Percentiles rank a stretch among this genome's conserved stretches.
These are phyloP conservation scores for Teratosphaeria viscida DNA, from an alignment of 2,329 filamentous ascomycete genomes.

Conservation along the genomic window DNA sequence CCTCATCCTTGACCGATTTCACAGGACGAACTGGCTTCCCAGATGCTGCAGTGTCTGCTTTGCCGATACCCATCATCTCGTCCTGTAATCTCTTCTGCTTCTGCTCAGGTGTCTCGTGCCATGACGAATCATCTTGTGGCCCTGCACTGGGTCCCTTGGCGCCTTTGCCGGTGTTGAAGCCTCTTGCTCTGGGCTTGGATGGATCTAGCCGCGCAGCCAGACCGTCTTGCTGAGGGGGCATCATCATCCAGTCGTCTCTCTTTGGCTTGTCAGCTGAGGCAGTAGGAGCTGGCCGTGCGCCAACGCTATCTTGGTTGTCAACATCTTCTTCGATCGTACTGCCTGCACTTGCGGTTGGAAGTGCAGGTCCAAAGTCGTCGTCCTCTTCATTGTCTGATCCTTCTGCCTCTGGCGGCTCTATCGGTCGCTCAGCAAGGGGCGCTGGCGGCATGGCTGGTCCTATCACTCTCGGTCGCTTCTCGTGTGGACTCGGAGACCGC, in stretches of 20 bases:
- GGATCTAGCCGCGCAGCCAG: constrained; percentile 60
- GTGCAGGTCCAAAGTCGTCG: constrained; percentile 37
- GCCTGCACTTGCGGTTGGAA: constrained; percentile 21
- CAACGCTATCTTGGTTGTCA: not conserved
- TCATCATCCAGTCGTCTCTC: constrained; percentile 59
- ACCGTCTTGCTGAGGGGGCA: constrained; percentile 40
- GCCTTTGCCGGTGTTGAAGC: constrained; percentile 64
- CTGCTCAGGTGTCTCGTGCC: constrained; percentile 87
- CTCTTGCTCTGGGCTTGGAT: constrained; percentile 69
- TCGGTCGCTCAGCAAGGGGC: constrained; percentile 37
- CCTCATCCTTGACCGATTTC: constrained; percentile 10
- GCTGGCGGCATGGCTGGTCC: constrained; percentile 48
- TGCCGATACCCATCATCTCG: constrained; percentile 64
- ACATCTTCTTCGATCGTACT: not conserved
- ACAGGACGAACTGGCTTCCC: constrained; percentile 2
- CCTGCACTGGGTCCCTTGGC: constrained; percentile 35
- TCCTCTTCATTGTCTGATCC: constrained; percentile 26
- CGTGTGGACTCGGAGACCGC: constrained; percentile 27
- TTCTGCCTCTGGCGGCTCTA: constrained; percentile 23
- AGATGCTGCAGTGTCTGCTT: constrained; percentile 26
- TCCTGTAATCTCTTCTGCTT: constrained; percentile 72
- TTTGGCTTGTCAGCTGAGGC: constrained; percentile 32
- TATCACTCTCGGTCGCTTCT: constrained; percentile 42
- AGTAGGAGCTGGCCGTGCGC: not conserved
- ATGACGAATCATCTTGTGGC: constrained; percentile 48